Conservation (phyloP, 2,329 filamentous ascomycete genomes). For the Botrytis fragariae region DNA sequence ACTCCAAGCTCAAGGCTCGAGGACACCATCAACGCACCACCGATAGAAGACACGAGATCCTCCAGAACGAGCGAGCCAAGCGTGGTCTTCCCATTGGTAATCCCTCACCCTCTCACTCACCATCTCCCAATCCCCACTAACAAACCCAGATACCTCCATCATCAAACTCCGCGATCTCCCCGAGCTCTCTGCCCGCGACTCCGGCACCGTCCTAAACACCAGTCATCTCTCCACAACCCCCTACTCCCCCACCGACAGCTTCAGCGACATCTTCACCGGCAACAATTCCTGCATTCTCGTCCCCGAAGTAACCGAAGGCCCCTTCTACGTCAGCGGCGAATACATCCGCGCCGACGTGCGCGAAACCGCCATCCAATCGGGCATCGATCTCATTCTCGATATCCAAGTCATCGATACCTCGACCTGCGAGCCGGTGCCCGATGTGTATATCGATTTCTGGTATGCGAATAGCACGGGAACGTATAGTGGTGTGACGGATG, state of each 20-base stretch:
- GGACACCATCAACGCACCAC: slow-evolving; percentile 34
- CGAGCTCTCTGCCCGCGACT: slow-evolving; percentile 19
- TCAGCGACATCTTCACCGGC: slow-evolving; percentile 31
- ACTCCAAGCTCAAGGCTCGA: slow-evolving; percentile 38
- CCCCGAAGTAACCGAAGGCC: slow-evolving; percentile 40
- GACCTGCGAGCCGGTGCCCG: slow-evolving; percentile 51
- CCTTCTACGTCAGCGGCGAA: slow-evolving; percentile 50
- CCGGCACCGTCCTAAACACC: slow-evolving; percentile 23
- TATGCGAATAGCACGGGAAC: slow-evolving; percentile 47
- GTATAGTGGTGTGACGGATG: slow-evolving; percentile 48
- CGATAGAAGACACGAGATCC: slow-evolving; percentile 21
- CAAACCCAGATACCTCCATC: slow-evolving; percentile 18
- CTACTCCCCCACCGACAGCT: slow-evolving; percentile 40
- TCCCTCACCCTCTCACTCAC: not conserved
- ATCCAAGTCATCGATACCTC: slow-evolving; percentile 54
- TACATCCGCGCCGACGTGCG: slow-evolving; percentile 48
- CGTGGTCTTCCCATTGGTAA: slow-evolving; percentile 21
- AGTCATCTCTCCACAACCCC: slow-evolving; percentile 26
- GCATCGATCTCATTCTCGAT: slow-evolving; percentile 43
- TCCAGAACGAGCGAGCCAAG: slow-evolving; percentile 19
- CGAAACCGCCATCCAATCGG: slow-evolving; percentile 27
- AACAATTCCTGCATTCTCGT: slow-evolving; percentile 37
- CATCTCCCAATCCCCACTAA: not conserved
- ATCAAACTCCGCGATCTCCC: slow-evolving; percentile 23
- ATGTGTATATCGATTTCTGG: slow-evolving; percentile 54